A percentile compares a stretch with the other conserved stretches of the same genome.
Evolutionary conservation across 2,329 filamentous ascomycete species (phyloP).

Genomic region (Cercospora citrullina): DNA sequence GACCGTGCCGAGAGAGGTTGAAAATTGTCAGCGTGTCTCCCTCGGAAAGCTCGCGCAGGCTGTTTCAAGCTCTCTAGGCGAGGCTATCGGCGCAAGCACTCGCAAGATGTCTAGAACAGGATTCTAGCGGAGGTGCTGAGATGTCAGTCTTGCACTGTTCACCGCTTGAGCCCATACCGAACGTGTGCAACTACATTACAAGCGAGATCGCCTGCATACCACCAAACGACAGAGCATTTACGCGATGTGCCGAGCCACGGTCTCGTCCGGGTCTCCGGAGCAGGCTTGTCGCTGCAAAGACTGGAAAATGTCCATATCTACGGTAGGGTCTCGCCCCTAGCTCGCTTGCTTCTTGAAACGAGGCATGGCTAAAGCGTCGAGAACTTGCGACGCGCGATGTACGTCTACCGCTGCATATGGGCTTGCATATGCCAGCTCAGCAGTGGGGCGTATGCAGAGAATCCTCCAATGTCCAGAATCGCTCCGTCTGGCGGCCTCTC

Average conservation of each 20-base stretch:
- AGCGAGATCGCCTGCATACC: not conserved
- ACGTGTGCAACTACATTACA: not conserved
- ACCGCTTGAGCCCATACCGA: not conserved
- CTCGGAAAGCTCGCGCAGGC: not conserved
- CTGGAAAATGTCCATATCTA: not conserved
- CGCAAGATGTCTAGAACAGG: not conserved
- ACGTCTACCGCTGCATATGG: not conserved
- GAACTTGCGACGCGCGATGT: not conserved
- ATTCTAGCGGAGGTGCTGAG: not conserved
- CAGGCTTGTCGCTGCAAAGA: not conserved
- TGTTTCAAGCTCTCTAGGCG: not conserved
- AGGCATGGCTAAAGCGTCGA: not conserved
- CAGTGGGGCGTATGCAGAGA: not conserved
- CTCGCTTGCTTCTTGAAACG: not conserved
- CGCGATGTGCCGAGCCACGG: not conserved
- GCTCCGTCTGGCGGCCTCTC: conserved; percentile 12
- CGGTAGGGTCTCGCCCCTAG: not conserved
- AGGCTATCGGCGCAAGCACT: not conserved
- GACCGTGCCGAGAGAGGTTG: not conserved
- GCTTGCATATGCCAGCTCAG: conserved; percentile 11
- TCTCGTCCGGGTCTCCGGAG: not conserved
- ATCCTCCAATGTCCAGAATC: conserved; percentile 14
- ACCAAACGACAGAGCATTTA: not conserved
- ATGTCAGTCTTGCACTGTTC: not conserved
- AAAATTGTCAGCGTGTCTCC: not conserved